Base-by-base conservation (phyloP, 352 stramenopile species). In the Phytophthora cactorum region DNA sequence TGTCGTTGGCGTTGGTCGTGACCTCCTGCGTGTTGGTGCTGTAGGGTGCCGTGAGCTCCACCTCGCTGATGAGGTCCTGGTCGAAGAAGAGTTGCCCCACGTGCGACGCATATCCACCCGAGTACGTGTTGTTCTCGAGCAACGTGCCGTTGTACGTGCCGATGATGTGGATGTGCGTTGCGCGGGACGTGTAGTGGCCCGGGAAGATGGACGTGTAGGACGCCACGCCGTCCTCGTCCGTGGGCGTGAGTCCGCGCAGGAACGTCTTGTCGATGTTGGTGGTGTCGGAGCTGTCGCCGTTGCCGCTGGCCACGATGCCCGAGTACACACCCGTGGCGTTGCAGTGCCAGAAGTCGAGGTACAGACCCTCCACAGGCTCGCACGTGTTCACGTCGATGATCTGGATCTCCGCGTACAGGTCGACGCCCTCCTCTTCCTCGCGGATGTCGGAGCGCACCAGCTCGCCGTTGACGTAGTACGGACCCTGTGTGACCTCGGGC, bases 341-440 rank as follows among this genome's bases (percentile, higher is more conserved):
- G 67, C 60, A 66, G 51, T 74, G 60, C 67, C 67, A 74, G 61
- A 66, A 70, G 55, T 74, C 55, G 32, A 74, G n/a, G 45, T 66
- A 67, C 22, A 74, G 55, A 34, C 32, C 39, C 50, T 66, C 27
- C 8, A 74, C 66, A 8, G 55, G 60, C 11, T 70, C 53, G 34
- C 66, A 74, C 54, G 66, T 74, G 54, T 69, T 74, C 8, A 70
- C 60, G 47, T 74, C 55, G 36, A 74, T 63, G 66, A 74, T 56
- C 50, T 74, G 66, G 11, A 74, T 28, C 14, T 68, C 66, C 5
- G 59, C 55, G 47, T 69, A 74, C 41, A 74, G 53, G 25, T 58
- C 44, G 27, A 74, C 61, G 32, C 67, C 61, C 25, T 60, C 49
- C 52, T 70, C 51, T 27, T 63, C 39, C 56, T 70, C 60, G 38